Conservation (phyloP, 2,329 filamentous ascomycete genomes). For the Chaetomium globosum region DNA sequence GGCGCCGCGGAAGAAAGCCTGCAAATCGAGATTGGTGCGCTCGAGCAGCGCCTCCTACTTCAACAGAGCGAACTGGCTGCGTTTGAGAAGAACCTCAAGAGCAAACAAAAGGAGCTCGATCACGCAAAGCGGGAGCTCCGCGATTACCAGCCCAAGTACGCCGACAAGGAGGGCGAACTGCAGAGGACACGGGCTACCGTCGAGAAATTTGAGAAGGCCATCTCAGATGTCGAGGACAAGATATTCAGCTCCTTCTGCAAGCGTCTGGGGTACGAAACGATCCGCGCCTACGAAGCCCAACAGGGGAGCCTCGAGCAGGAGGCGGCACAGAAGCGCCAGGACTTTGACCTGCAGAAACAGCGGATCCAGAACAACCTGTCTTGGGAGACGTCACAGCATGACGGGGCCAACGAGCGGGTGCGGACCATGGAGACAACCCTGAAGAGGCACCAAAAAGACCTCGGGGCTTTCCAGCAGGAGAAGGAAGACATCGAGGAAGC, state of each 20-base stretch:
- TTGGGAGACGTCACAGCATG: constrained; percentile 58
- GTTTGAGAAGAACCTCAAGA: constrained; percentile 79
- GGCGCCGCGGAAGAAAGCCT: constrained; percentile 78
- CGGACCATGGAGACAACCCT: constrained; percentile 67
- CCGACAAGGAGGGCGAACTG: constrained; percentile 70
- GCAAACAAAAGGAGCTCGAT: constrained; percentile 80
- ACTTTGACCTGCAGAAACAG: constrained; percentile 83
- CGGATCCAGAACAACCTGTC: constrained; percentile 65
- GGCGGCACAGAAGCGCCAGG: constrained; percentile 79
- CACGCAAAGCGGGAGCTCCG: constrained; percentile 72
- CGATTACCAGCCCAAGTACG: constrained; percentile 76
- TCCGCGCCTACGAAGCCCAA: constrained; percentile 89
- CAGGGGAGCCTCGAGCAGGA: constrained; percentile 93
- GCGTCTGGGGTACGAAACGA: constrained; percentile 81
- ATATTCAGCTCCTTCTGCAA: constrained; percentile 85
- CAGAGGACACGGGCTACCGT: constrained; percentile 58
- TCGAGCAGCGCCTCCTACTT: constrained; percentile 75
- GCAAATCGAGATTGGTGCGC: constrained; percentile 74
- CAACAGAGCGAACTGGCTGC: constrained; percentile 75
- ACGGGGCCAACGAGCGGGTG: constrained; percentile 68
- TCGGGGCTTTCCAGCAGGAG: constrained; percentile 70
- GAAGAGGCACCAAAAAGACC: constrained; percentile 67
- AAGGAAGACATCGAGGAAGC: constrained; percentile 74
- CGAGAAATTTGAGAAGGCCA: constrained; percentile 60
- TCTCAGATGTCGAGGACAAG: constrained; percentile 82